These are phyloP conservation scores for Termitomyces sp. DNA, from an alignment of 768 basidiomycete species.

Conservation along the genomic window DNA sequence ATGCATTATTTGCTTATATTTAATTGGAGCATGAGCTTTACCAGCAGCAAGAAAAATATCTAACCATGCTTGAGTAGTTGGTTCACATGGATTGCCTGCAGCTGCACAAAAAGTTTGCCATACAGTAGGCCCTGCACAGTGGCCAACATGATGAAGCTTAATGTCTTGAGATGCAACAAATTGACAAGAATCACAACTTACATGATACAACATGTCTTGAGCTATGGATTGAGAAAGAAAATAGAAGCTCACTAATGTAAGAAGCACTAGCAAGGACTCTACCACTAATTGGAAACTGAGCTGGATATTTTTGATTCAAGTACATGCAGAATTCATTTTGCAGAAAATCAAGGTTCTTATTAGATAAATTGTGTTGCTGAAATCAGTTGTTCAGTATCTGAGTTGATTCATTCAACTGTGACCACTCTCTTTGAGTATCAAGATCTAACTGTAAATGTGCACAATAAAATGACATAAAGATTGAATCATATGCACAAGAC, in stretches of 20 bases:
- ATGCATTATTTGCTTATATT: neutral
- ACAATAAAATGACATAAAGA: too few species aligned
- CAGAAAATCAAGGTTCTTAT: too few species aligned
- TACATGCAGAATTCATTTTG: neutral
- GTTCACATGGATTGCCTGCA: neutral
- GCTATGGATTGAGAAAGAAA: neutral
- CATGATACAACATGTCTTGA: neutral
- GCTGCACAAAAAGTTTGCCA: neutral
- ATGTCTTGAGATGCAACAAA: neutral
- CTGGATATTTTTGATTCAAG: neutral
- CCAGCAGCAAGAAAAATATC: neutral
- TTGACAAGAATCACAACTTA: too few species aligned
- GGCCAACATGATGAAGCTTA: constrained; percentile 25
- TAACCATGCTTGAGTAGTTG: neutral
- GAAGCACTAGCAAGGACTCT: neutral
- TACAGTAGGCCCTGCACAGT: constrained; percentile 8
- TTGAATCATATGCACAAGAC: too few species aligned
- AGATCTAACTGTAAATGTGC: too few species aligned
- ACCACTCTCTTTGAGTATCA: too few species aligned
- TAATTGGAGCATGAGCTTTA: neutral
- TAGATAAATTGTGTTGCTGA: too few species aligned
- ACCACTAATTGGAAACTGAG: neutral
- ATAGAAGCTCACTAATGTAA: neutral
- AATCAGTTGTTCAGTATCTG: too few species aligned
- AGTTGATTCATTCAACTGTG: too few species aligned